These are phyloP conservation scores for Gossypium schwendimanii DNA, from an alignment of 441 rosid genomes.

Conservation along the genomic window DNA sequence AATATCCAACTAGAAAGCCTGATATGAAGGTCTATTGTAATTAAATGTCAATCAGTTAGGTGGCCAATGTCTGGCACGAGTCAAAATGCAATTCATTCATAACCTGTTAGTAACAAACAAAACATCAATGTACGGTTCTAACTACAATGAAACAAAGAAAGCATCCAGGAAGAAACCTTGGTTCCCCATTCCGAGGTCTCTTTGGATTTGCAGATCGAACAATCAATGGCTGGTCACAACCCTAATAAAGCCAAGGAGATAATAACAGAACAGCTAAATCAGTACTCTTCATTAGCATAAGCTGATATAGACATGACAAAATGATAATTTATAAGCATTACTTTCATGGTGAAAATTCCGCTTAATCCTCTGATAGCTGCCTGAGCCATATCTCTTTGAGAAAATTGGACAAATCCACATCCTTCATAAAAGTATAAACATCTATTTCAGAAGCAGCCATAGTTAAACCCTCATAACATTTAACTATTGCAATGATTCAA, in stretches of 20 bases:
- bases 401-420: constrained; percentile 70
- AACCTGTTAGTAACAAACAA: neutral
- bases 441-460: constrained; percentile 21
- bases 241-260: constrained; percentile 35
- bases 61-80: neutral
- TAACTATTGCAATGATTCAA: neutral
- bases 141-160: neutral
- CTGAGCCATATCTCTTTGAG: constrained; percentile 74
- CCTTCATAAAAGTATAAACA: constrained; percentile 45
- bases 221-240: constrained; percentile 71
- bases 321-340: constrained; percentile 23
- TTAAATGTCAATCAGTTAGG: constrained; percentile 1
- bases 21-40: neutral
- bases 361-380: constrained; percentile 77
- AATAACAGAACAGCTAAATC: constrained; percentile 9
- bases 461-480: neutral
- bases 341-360: constrained; percentile 72
- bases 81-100: neutral
- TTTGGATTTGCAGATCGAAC: constrained; percentile 84
- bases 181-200: constrained; percentile 57
- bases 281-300: constrained; percentile 16
- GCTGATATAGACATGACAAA: constrained; percentile 1
- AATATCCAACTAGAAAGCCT: neutral
- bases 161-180: constrained; percentile 36
- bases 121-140: neutral